phyloP scores from a whole-genome alignment of 306 rosid genomes.

The Pyrus pyrifolia region DNA sequence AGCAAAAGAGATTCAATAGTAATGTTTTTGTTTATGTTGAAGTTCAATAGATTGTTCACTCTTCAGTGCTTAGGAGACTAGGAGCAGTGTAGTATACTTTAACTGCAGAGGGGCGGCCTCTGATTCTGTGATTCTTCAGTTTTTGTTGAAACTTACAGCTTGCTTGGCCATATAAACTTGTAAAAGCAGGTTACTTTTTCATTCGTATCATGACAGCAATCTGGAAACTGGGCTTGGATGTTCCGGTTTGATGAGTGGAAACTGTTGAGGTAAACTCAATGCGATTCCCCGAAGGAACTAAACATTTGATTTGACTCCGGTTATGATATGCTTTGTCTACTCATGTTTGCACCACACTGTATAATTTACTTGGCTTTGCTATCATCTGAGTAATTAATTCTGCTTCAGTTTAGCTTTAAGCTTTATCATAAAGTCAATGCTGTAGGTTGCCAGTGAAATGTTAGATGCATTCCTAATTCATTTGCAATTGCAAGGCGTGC shows the following conservation, averaged over 20 bases:
- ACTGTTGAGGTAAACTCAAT: conserved; percentile 10
- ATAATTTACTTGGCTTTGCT: background rate
- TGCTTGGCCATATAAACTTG: conserved; percentile 3
- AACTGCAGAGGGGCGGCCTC: too few relatives aligned
- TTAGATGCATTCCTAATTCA: background rate
- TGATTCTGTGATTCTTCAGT: background rate
- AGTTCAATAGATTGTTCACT: too few relatives aligned
- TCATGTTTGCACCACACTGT: conserved; percentile 4
- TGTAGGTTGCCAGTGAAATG: too few relatives aligned
- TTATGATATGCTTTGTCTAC: conserved; percentile 17
- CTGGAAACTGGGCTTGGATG: conserved; percentile 9
- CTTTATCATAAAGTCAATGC: background rate
- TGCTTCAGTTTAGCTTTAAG: conserved; percentile 3
- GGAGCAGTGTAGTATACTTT: too few relatives aligned
- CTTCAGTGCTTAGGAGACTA: too few relatives aligned
- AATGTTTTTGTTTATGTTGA: too few relatives aligned
- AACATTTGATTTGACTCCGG: conserved; percentile 11
- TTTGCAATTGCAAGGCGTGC: background rate
- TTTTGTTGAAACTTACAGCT: conserved; percentile 1
- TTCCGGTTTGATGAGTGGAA: conserved; percentile 10
- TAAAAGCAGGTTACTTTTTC: background rate
- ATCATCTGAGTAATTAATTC: background rate
- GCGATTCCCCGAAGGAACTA: background rate
- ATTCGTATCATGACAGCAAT: conserved; percentile 1
- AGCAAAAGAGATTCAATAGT: background rate